Conservation (phyloP, 1,284 basidiomycete genomes). For the Volvariella surrecta region DNA sequence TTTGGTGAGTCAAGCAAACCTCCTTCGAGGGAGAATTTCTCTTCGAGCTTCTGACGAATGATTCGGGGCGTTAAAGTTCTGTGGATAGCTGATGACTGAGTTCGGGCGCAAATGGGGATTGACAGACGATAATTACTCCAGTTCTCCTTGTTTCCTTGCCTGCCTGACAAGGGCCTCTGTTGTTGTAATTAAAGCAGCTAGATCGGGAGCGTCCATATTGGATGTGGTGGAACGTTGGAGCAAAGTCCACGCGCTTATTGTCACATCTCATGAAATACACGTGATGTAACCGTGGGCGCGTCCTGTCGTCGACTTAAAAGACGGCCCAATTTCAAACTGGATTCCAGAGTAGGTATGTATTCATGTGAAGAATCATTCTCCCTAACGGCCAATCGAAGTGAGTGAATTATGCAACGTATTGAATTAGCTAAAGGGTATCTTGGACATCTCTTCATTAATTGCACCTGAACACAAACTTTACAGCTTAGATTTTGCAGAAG, state of each 20-base stretch:
- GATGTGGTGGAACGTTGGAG: background rate
- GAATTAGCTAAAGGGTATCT: too few species aligned
- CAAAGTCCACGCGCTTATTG: conserved; percentile 4
- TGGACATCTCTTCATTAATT: too few species aligned
- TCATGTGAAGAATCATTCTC: too few species aligned
- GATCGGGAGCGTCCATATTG: conserved; percentile 12
- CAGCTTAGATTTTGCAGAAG: conserved; percentile 21
- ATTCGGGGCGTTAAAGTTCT: conserved; percentile 10
- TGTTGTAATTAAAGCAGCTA: conserved; percentile 14
- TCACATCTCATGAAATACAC: background rate
- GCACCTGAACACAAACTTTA: too few species aligned
- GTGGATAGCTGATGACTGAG: background rate
- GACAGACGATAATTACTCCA: conserved; percentile 12
- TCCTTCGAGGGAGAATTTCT: conserved; percentile 8
- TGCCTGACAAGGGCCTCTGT: conserved; percentile 18
- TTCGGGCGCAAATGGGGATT: background rate
- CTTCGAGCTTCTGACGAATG: conserved; percentile 11
- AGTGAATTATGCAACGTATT: too few species aligned
- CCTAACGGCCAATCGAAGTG: too few species aligned
- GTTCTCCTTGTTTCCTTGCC: conserved; percentile 14
- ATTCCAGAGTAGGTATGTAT: too few species aligned
- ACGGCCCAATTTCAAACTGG: too few species aligned
- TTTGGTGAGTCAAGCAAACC: conserved; percentile 7
- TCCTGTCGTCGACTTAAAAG: too few species aligned
- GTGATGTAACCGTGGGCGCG: conserved; percentile 10